These are phyloP conservation scores for Penicillium sp. DNA, from an alignment of 2,329 filamentous ascomycete genomes.

Conservation along the genomic window DNA sequence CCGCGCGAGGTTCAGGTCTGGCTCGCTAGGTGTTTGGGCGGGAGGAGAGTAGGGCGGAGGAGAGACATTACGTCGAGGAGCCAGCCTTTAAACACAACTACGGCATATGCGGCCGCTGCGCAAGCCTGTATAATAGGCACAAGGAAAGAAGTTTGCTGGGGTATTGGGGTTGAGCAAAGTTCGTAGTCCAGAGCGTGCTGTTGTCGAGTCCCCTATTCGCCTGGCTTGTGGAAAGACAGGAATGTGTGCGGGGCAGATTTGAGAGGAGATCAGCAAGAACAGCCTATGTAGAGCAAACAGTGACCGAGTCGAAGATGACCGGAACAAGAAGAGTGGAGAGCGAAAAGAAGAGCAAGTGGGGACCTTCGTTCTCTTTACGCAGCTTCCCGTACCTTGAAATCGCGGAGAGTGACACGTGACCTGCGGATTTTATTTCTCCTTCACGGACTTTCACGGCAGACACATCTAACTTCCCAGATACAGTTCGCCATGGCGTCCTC, in stretches of 20 bases:
- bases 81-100: slow-evolving; percentile 37
- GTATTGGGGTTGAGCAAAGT: neutral
- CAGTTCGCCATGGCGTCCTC: slow-evolving; percentile 34
- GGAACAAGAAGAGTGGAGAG: neutral
- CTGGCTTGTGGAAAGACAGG: neutral
- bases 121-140: slow-evolving; percentile 12
- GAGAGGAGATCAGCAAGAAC: neutral
- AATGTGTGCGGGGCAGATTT: neutral
- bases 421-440: slow-evolving; percentile 23
- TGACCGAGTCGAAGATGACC: neutral
- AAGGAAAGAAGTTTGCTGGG: neutral
- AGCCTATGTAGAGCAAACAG: neutral
- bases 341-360: neutral
- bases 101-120: slow-evolving; percentile 40
- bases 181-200: neutral
- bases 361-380: neutral
- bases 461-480: neutral
- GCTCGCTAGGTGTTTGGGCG: slow-evolving; percentile 24
- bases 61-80: slow-evolving; percentile 41
- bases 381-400: slow-evolving; percentile 8
- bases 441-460: slow-evolving; percentile 8
- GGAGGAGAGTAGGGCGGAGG: slow-evolving; percentile 34
- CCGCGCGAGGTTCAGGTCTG: slow-evolving; percentile 25
- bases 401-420: slow-evolving; percentile 26
- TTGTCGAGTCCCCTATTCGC: slow-evolving; percentile 10